phyloP scores from a whole-genome alignment of 2,329 filamentous ascomycete genomes.

The Colletotrichum endophyticum region DNA sequence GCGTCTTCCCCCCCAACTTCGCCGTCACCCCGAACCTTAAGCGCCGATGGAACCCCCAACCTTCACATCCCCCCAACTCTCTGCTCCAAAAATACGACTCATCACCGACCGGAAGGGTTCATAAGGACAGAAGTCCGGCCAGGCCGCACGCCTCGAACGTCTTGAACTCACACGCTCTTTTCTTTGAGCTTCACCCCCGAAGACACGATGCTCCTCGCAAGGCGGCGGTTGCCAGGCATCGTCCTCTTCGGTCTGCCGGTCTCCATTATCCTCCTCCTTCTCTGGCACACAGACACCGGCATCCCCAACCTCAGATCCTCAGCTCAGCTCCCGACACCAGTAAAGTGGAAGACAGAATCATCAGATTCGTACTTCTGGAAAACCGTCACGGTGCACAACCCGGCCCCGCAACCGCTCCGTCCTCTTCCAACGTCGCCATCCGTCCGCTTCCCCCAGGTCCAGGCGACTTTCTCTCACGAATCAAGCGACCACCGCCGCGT shows the following conservation, averaged over 20 bases:
- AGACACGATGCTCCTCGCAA: neutral
- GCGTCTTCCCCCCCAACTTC: neutral
- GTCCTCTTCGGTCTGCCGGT: neutral
- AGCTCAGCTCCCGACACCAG: neutral
- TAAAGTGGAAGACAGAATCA: neutral
- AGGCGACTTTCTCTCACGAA: conserved; percentile 32
- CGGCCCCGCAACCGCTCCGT: conserved; percentile 26
- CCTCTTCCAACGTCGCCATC: conserved; percentile 33
- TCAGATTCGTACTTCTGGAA: conserved; percentile 21
- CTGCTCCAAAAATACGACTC: neutral
- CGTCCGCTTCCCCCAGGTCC: conserved; percentile 35
- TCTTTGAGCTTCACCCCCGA: rapidly evolving
- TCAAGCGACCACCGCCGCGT: conserved; percentile 22
- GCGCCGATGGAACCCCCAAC: neutral
- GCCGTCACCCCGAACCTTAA: neutral
- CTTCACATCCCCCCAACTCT: neutral
- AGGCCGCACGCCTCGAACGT: conserved; percentile 31
- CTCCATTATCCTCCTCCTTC: neutral
- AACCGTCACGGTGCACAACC: conserved; percentile 21
- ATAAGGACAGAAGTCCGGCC: neutral
- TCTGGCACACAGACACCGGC: conserved; percentile 2
- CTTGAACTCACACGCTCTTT: neutral
- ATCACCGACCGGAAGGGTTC: neutral
- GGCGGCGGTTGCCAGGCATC: neutral
- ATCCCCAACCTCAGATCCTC: neutral